Evolutionary conservation across 2,329 filamentous ascomycete genomes (phyloP).

Genomic region (Fusarium pininemorale): DNA sequence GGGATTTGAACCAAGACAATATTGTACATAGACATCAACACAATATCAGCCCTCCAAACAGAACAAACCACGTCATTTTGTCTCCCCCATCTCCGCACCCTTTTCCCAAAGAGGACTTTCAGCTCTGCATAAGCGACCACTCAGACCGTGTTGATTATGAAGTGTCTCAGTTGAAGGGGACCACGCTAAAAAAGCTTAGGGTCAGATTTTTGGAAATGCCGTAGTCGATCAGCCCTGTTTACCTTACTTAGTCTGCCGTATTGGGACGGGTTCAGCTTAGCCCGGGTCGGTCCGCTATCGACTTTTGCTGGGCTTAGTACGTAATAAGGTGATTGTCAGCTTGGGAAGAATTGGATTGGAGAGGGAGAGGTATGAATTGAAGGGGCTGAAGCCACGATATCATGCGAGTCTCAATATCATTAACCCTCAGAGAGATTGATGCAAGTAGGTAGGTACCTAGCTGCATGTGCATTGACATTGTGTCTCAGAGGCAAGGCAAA

Average conservation of each 20-base stretch:
- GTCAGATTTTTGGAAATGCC: not conserved
- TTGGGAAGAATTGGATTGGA: not conserved
- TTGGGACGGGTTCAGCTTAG: not conserved
- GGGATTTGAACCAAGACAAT: not conserved
- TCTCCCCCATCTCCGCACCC: not conserved
- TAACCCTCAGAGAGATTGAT: not conserved
- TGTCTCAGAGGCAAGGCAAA: slow-evolving; percentile 5
- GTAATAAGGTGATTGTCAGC: not conserved
- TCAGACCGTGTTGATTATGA: slow-evolving; percentile 4
- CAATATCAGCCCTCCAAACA: not conserved
- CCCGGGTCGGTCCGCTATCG: slow-evolving; percentile 11
- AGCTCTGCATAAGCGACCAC: slow-evolving; percentile 11
- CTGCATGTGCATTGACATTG: not conserved
- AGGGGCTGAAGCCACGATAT: not conserved
- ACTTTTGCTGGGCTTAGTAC: not conserved
- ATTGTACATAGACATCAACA: too few species aligned
- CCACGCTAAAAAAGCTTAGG: not conserved
- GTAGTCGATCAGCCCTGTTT: not conserved
- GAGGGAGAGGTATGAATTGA: not conserved
- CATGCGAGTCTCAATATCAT: not conserved
- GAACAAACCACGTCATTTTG: slow-evolving; percentile 24
- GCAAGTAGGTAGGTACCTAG: too few species aligned
- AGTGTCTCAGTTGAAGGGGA: slow-evolving; percentile 20
- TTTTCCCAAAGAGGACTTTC: slow-evolving; percentile 31
- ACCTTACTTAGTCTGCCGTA: not conserved